phyloP scores from a whole-genome alignment of 352 stramenopile genomes.

The Phytophthora parvispora region DNA sequence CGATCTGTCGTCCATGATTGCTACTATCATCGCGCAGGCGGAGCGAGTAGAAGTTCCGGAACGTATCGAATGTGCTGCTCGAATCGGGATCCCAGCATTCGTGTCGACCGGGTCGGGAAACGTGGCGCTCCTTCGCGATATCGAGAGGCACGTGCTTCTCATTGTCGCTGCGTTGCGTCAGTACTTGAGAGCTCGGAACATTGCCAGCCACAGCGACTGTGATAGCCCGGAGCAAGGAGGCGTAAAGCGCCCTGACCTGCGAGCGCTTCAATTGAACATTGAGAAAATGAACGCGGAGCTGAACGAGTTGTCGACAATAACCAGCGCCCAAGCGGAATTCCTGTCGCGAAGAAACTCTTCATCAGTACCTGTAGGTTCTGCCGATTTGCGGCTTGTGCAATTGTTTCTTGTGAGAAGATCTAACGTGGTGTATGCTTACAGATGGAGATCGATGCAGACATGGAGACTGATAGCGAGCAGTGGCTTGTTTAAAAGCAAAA shows the following conservation, averaged over 20 bases:
- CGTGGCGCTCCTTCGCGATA: slow-evolving; percentile 26
- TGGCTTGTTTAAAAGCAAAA: slow-evolving; percentile 25
- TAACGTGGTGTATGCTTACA: not conserved
- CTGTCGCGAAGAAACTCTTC: not conserved
- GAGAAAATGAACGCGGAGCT: slow-evolving; percentile 32
- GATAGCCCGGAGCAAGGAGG: not conserved
- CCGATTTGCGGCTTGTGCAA: slow-evolving; percentile 18
- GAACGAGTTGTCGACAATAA: slow-evolving; percentile 15
- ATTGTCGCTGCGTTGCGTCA: slow-evolving; percentile 22
- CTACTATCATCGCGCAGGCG: slow-evolving; percentile 24
- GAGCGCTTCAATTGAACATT: slow-evolving; percentile 25
- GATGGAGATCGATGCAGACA: slow-evolving; percentile 13
- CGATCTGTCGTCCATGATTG: slow-evolving; percentile 32
- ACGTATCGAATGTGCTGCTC: slow-evolving; percentile 6
- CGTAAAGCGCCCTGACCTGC: not conserved
- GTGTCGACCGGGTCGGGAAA: slow-evolving; percentile 23
- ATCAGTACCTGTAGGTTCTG: slow-evolving; percentile 4
- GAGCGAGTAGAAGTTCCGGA: slow-evolving; percentile 5
- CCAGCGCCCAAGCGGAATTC: slow-evolving; percentile 1
- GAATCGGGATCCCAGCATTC: slow-evolving; percentile 23
- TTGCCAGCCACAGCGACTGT: not conserved
- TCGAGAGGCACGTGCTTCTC: slow-evolving; percentile 23
- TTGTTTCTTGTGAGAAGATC: not conserved
- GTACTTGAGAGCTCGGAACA: slow-evolving; percentile 18
- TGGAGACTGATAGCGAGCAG: slow-evolving; percentile 20